Evolutionary conservation across 179 eudicot genomes (phyloP).

Genomic region (Actinidia chinensis): DNA sequence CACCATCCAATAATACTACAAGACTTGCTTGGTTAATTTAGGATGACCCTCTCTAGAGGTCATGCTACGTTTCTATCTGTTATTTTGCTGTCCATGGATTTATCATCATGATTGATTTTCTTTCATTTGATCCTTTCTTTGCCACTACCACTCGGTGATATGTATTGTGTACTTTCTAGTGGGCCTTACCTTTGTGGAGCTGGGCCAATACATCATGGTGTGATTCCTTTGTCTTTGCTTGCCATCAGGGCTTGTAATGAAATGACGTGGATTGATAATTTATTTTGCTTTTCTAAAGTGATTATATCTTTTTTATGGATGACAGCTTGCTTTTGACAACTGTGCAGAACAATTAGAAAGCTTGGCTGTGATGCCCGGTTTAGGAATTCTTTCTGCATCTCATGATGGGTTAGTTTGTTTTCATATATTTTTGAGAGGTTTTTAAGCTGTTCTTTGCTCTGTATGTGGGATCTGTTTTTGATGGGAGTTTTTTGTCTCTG

Average conservation of each 20-base stretch:
- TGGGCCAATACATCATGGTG: neutral
- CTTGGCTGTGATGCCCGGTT: constrained; percentile 67
- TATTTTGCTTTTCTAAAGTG: neutral
- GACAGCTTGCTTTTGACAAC: constrained; percentile 14
- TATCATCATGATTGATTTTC: neutral
- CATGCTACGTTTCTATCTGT: too few species aligned
- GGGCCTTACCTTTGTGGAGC: too few species aligned
- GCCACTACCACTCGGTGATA: neutral
- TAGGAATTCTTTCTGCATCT: constrained; percentile 92
- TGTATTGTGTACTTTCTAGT: too few species aligned
- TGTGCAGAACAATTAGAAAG: constrained; percentile 92
- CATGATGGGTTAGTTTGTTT: constrained; percentile 85
- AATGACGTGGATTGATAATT: neutral
- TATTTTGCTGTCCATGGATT: neutral
- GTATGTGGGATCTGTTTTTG: constrained; percentile 2
- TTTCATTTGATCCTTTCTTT: neutral
- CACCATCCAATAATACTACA: too few species aligned
- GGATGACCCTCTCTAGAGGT: neutral
- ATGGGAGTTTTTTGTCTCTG: neutral
- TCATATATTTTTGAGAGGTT: neutral
- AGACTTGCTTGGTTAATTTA: too few species aligned
- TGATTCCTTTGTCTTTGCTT: neutral
- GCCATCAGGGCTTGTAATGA: neutral
- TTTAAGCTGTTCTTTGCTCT: neutral
- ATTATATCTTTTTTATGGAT: neutral